Conservation (phyloP, 805 yeast genomes). For the Saccharomycopsis fermentans region DNA sequence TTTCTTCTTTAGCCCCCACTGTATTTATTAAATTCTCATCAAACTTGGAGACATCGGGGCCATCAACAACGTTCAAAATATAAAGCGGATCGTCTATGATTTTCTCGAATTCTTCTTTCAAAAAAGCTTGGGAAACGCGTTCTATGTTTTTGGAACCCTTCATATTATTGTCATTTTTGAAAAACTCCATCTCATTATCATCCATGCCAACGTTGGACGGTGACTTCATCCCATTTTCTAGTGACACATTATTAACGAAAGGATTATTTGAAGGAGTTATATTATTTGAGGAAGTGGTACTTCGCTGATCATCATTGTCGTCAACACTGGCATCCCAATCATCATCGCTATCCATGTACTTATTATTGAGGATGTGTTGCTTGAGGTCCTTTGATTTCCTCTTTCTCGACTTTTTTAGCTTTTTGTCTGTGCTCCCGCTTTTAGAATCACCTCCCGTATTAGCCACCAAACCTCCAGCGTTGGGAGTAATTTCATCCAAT, state of each 20-base stretch:
- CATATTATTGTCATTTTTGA: neutral
- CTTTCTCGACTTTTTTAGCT: neutral
- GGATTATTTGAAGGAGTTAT: neutral
- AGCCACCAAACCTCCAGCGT: neutral
- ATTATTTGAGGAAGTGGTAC: conserved; percentile 11
- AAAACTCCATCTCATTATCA: neutral
- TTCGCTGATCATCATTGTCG: conserved; percentile 19
- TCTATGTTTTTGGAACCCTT: neutral
- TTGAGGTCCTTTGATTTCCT: neutral
- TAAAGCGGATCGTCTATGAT: conserved; percentile 25
- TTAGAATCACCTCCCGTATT: neutral
- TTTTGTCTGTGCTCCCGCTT: conserved; percentile 6
- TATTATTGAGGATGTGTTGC: conserved; percentile 16
- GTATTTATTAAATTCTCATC: conserved; percentile 28
- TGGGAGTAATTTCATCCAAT: conserved; percentile 2
- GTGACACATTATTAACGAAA: neutral
- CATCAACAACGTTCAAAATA: conserved; percentile 31
- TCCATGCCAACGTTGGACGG: neutral
- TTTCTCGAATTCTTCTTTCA: conserved; percentile 3
- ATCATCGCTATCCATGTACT: conserved; percentile 68
- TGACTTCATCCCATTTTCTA: neutral
- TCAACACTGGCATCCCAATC: conserved; percentile 85
- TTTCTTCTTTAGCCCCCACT: conserved; percentile 38
- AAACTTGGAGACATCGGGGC: conserved; percentile 31
- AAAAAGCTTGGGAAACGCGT: neutral